These are phyloP conservation scores for Glycyrrhiza uralensis DNA, from an alignment of 306 rosid species.

Conservation along the genomic window DNA sequence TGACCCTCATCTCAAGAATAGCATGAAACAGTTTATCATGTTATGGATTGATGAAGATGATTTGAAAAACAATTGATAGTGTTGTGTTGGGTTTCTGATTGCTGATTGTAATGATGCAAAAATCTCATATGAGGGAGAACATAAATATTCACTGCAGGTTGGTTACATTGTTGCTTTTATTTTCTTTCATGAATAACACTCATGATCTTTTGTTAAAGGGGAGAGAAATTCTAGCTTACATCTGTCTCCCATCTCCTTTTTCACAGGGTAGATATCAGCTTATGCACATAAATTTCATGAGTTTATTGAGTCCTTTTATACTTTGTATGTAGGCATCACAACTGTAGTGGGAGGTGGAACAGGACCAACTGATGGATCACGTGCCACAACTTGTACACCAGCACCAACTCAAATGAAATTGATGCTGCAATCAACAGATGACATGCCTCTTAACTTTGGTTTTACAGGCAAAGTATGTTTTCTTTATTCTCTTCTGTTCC, in stretches of 20 bases:
- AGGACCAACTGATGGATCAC: slow-evolving; percentile 88
- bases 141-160: not conserved
- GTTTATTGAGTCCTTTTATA: slow-evolving; percentile 4
- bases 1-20: not conserved
- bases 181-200: not conserved
- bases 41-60: not conserved
- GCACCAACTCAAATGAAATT: slow-evolving; percentile 68
- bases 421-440: slow-evolving; percentile 90
- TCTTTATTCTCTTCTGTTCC: not conserved
- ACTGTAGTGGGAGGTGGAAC: slow-evolving; percentile 96
- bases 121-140: not conserved
- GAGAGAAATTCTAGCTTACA: not conserved
- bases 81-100: not conserved
- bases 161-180: not conserved
- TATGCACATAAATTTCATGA: not conserved
- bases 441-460: slow-evolving; percentile 84
- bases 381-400: slow-evolving; percentile 97
- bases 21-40: not conserved
- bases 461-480: slow-evolving; percentile 81
- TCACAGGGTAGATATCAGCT: not conserved
- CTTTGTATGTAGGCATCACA: slow-evolving; percentile 66
- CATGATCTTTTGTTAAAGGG: not conserved
- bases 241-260: not conserved
- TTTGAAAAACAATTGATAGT: not conserved
- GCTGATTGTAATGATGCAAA: not conserved